A percentile compares a stretch with the other conserved stretches of the same genome.
phyloP scores from a whole-genome alignment of 2,329 filamentous ascomycete species.

The Didymella keratinophila region DNA sequence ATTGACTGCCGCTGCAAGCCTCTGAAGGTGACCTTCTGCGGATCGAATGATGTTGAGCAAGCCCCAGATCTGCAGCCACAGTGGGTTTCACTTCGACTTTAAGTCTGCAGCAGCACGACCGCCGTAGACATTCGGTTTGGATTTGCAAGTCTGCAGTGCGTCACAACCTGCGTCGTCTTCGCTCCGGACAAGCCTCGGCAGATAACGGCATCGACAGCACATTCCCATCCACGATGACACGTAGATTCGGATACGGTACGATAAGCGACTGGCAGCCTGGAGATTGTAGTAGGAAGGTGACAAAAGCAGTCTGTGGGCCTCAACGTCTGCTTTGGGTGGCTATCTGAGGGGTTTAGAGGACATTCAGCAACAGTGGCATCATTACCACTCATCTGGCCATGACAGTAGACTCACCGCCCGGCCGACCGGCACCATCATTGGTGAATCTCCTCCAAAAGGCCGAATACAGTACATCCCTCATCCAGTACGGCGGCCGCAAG shows the following conservation, averaged over 20 bases:
- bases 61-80: not conserved
- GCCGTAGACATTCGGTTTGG: not conserved
- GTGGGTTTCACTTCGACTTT: not conserved
- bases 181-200: not conserved
- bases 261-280: not conserved
- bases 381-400: not conserved
- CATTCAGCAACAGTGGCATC: not conserved
- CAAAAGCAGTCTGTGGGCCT: not conserved
- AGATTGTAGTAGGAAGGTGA: not conserved
- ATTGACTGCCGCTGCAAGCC: too few relatives aligned
- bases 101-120: not conserved
- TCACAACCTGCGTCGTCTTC: not conserved
- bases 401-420: not conserved
- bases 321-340: not conserved
- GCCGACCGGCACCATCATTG: not conserved
- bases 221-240: not conserved
- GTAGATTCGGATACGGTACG: not conserved
- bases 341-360: not conserved
- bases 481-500: slow-evolving; percentile 42
- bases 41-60: not conserved
- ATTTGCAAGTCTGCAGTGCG: not conserved
- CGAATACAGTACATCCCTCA: not conserved
- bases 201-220: not conserved
- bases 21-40: not conserved
- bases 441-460: not conserved